Evolutionary conservation across 441 rosid genomes (phyloP).

Genomic region (Cnidoscolus chayamansa): DNA sequence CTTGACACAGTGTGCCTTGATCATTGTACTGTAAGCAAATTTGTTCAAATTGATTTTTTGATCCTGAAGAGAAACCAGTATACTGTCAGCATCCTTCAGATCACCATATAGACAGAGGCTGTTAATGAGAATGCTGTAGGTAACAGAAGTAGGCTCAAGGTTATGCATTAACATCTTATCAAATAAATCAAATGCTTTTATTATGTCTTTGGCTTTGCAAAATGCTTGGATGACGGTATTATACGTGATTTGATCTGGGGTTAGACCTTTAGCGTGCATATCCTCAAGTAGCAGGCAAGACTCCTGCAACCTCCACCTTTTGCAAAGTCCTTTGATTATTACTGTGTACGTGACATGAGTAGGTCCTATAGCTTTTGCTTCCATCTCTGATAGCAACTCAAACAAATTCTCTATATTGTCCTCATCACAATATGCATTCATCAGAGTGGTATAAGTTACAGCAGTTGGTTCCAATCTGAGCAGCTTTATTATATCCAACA

Average conservation of each 20-base stretch:
- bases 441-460: conserved; percentile 65
- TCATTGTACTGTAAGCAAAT: conserved; percentile 58
- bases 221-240: conserved; percentile 58
- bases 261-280: conserved; percentile 51
- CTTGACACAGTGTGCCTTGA: conserved; percentile 72
- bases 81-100: conserved; percentile 47
- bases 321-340: conserved; percentile 64
- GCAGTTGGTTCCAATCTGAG: conserved; percentile 56
- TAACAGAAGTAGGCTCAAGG: conserved; percentile 53
- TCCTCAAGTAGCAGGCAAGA: conserved; percentile 45
- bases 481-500: conserved; percentile 44
- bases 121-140: conserved; percentile 58
- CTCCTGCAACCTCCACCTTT: conserved; percentile 45
- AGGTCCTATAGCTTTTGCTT: conserved; percentile 34
- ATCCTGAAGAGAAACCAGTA: conserved; percentile 49
- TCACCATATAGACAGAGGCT: conserved; percentile 53
- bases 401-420: conserved; percentile 36
- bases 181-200: conserved; percentile 42
- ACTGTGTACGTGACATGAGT: conserved; percentile 66
- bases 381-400: conserved; percentile 52
- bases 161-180: conserved; percentile 44
- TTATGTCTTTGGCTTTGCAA: conserved; percentile 42
- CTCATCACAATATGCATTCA: conserved; percentile 61
- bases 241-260: conserved; percentile 65
- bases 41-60: conserved; percentile 37